Evolutionary conservation across 768 basidiomycete species (phyloP).

Genomic region (Hygrophorus pudorinus): DNA sequence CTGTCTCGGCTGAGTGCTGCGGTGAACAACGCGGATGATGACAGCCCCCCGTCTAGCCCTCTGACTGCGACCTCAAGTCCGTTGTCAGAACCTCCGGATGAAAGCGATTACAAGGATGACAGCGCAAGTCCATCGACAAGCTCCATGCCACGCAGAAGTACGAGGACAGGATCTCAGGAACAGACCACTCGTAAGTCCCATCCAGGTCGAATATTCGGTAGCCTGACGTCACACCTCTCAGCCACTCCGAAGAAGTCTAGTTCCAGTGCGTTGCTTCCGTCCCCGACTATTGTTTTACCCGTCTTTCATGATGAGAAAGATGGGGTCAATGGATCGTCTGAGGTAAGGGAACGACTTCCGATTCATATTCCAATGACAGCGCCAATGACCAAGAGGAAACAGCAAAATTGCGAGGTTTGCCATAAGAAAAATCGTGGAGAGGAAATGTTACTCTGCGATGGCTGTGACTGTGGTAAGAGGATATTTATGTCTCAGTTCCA

Average conservation of each 20-base stretch:
- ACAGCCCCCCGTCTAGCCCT: slow-evolving; percentile 64
- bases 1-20: slow-evolving; percentile 30
- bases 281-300: slow-evolving; percentile 32
- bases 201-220: slow-evolving; percentile 3
- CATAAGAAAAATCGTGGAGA: slow-evolving; percentile 79
- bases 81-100: slow-evolving; percentile 74
- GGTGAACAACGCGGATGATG: slow-evolving; percentile 28
- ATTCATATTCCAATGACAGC: slow-evolving; percentile 16
- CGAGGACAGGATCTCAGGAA: slow-evolving; percentile 43
- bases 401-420: slow-evolving; percentile 92
- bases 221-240: slow-evolving; percentile 10
- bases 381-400: slow-evolving; percentile 15
- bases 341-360: slow-evolving; percentile 31
- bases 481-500: slow-evolving; percentile 2
- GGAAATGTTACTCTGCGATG: slow-evolving; percentile 88
- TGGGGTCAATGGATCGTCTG: slow-evolving; percentile 32
- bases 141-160: slow-evolving; percentile 39
- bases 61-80: slow-evolving; percentile 70
- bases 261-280: slow-evolving; percentile 16
- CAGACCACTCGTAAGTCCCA: slow-evolving; percentile 28
- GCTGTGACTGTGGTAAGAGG: slow-evolving; percentile 64
- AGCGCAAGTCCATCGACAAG: slow-evolving; percentile 33
- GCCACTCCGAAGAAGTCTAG: slow-evolving; percentile 28
- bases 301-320: slow-evolving; percentile 40
- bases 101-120: slow-evolving; percentile 50